Percentiles rank a stretch among this genome's conserved stretches.
phyloP scores from a whole-genome alignment of 192 early-diverging fungal species.

The Obelidium mucronatum region DNA sequence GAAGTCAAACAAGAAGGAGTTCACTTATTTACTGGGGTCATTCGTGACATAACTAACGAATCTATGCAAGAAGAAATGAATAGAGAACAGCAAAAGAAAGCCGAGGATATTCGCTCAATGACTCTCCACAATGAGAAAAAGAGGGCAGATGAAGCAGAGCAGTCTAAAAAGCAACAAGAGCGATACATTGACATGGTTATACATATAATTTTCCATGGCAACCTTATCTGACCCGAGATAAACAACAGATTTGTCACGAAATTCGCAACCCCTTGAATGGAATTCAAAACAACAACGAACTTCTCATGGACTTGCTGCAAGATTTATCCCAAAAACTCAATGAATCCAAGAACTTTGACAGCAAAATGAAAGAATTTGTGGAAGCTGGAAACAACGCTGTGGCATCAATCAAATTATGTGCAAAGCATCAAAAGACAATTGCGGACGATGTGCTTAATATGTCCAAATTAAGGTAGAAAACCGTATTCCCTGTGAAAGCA shows the following conservation, averaged over 20 bases:
- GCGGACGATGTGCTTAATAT: conserved; percentile 14
- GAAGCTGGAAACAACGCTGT: neutral
- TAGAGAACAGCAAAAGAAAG: neutral
- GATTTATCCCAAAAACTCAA: neutral
- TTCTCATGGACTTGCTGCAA: neutral
- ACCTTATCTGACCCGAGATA: neutral
- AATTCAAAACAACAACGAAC: conserved; percentile 31
- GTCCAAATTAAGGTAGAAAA: too few species aligned
- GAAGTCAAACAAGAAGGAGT: conserved; percentile 44
- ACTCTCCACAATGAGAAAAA: neutral
- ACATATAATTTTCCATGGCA: too few species aligned
- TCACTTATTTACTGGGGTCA: conserved; percentile 55
- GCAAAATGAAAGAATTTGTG: neutral
- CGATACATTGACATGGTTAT: conserved; percentile 9
- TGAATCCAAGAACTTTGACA: neutral
- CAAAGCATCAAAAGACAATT: neutral
- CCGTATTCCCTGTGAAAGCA: too few species aligned
- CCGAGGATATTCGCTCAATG: neutral
- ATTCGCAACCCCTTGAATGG: conserved; percentile 42
- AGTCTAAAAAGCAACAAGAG: conserved; percentile 5
- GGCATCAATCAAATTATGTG: neutral
- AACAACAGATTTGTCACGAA: conserved; percentile 41
- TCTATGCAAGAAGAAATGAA: conserved; percentile 1
- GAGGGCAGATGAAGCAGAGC: conserved; percentile 1
- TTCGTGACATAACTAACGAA: conserved; percentile 49